Evolutionary conservation across 2,329 filamentous ascomycete genomes (phyloP).

Genomic region (Phaeosphaeriaceae sp.): DNA sequence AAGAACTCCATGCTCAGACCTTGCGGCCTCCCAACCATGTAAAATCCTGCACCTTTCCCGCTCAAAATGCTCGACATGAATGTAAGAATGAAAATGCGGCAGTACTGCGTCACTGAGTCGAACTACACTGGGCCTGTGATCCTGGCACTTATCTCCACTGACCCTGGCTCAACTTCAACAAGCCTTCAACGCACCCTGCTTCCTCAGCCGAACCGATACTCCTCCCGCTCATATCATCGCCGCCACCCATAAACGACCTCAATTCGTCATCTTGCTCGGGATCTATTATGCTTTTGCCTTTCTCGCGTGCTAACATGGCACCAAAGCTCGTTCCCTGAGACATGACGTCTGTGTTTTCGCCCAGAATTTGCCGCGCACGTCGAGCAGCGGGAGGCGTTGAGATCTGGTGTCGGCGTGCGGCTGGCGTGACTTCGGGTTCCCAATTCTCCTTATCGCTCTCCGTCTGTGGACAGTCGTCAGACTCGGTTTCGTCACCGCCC

Average conservation of each 20-base stretch:
- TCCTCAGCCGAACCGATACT: conserved; percentile 63
- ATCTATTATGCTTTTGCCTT: conserved; percentile 46
- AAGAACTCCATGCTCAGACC: not conserved
- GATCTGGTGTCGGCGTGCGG: conserved; percentile 38
- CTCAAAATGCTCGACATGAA: conserved; percentile 7
- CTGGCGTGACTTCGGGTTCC: conserved; percentile 54
- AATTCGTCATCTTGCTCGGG: conserved; percentile 68
- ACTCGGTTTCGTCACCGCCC: conserved; percentile 42
- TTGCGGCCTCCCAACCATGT: not conserved
- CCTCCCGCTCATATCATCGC: conserved; percentile 65
- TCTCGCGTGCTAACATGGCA: conserved; percentile 43
- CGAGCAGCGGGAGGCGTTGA: conserved; percentile 42
- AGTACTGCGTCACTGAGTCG: not conserved
- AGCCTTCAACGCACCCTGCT: conserved; percentile 86
- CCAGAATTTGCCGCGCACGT: conserved; percentile 52
- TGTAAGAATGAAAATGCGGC: conserved; percentile 1
- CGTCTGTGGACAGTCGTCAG: conserved; percentile 60
- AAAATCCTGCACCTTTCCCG: not conserved
- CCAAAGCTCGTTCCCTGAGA: conserved; percentile 49
- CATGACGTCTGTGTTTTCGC: conserved; percentile 54
- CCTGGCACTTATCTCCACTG: conserved; percentile 68
- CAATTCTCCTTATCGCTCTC: conserved; percentile 98
- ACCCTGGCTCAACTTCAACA: conserved; percentile 89
- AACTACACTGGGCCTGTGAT: not conserved
- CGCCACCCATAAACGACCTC: conserved; percentile 74